Evolutionary conservation across 208 protist genomes (phyloP).

Genomic region (Tetramitus jugosus): DNA sequence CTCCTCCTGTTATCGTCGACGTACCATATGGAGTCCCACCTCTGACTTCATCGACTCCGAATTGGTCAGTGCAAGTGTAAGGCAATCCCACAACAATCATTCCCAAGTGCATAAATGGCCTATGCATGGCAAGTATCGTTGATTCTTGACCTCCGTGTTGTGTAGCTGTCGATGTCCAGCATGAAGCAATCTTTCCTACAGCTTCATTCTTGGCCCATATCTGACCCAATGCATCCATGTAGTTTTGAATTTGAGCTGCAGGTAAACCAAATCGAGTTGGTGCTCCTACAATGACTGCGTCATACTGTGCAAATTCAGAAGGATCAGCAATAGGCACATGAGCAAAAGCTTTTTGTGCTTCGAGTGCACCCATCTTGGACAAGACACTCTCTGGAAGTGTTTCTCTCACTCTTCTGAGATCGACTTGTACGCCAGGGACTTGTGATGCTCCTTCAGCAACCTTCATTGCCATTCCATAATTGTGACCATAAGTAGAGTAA

Average conservation of each 20-base stretch:
- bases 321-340: slow-evolving; percentile 33
- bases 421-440: slow-evolving; percentile 37
- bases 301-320: slow-evolving; percentile 12
- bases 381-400: slow-evolving; percentile 44
- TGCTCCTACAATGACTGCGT: slow-evolving; percentile 44
- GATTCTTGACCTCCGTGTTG: slow-evolving; percentile 46
- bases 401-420: slow-evolving; percentile 44
- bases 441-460: slow-evolving; percentile 35
- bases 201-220: slow-evolving; percentile 35
- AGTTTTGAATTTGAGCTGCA: slow-evolving; percentile 38
- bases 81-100: slow-evolving; percentile 40
- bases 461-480: slow-evolving; percentile 34
- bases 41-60: slow-evolving; percentile 31
- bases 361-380: slow-evolving; percentile 43
- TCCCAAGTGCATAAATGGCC: slow-evolving; percentile 38
- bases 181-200: slow-evolving; percentile 41
- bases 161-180: slow-evolving; percentile 38
- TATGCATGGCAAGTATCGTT: neutral
- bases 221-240: slow-evolving; percentile 36
- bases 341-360: slow-evolving; percentile 26
- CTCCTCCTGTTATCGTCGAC: slow-evolving; percentile 39
- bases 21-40: slow-evolving; percentile 44
- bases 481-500: slow-evolving; percentile 38
- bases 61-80: slow-evolving; percentile 27
- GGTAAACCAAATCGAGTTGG: slow-evolving; percentile 44